A percentile compares a stretch with the other conserved stretches of the same genome.
Evolutionary conservation across 1,284 basidiomycete genomes (phyloP).

Genomic region (Omphalotus olearius): DNA sequence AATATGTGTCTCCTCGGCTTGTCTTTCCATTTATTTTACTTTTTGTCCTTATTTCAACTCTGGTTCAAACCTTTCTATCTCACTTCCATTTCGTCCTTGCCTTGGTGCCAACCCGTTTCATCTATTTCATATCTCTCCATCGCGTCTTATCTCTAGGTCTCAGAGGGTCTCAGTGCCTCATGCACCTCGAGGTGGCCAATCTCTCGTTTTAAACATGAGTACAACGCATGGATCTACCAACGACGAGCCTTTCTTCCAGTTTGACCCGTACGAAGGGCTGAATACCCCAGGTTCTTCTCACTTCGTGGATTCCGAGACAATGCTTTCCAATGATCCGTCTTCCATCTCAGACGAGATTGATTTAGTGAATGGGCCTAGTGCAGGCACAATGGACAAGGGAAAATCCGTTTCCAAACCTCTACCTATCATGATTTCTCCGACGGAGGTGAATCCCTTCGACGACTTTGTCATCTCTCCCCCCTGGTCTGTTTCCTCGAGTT

Average conservation of each 20-base stretch:
- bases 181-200: too few species aligned
- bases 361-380: neutral
- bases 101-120: constrained; percentile 6
- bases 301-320: constrained; percentile 15
- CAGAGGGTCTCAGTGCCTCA: neutral
- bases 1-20: neutral
- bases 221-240: constrained; percentile 46
- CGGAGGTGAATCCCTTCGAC: constrained; percentile 28
- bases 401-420: constrained; percentile 45
- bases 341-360: constrained; percentile 24
- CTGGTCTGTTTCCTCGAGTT: constrained; percentile 19
- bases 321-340: constrained; percentile 22
- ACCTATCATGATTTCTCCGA: constrained; percentile 34
- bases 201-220: constrained; percentile 8
- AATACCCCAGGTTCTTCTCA: constrained; percentile 4
- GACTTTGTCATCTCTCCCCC: constrained; percentile 30
- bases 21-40: neutral
- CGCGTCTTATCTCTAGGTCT: constrained; percentile 3
- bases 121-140: constrained; percentile 1
- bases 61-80: neutral
- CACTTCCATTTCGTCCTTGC: neutral
- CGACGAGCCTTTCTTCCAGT: constrained; percentile 47
- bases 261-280: constrained; percentile 41
- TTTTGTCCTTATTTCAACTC: too few species aligned
- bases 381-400: constrained; percentile 36